phyloP scores from a whole-genome alignment of 1,284 basidiomycete genomes.

The Cystobasidiaceae sp. region DNA sequence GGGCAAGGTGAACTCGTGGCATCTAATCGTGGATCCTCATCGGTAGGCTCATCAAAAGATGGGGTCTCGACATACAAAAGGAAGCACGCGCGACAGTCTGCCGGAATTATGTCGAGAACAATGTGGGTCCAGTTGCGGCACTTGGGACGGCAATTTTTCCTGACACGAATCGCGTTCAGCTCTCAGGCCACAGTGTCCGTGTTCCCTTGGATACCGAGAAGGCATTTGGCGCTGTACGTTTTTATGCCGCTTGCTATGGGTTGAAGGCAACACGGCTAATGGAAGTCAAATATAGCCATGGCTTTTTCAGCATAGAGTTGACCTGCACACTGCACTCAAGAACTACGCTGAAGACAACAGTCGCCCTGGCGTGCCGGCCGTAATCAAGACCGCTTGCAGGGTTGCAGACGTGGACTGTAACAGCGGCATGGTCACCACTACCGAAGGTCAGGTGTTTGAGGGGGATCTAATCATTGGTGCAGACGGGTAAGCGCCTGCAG shows the following conservation, averaged over 20 bases:
- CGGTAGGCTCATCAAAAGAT: background rate
- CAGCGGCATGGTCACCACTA: conserved; percentile 35
- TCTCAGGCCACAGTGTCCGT: too few species aligned
- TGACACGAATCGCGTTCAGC: too few species aligned
- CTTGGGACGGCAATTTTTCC: too few species aligned
- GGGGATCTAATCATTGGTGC: conserved; percentile 42
- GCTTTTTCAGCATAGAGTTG: background rate
- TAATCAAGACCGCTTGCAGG: background rate
- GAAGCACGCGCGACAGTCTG: background rate
- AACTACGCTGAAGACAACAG: background rate
- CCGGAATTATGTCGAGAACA: background rate
- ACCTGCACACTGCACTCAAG: background rate
- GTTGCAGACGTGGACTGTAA: conserved; percentile 9
- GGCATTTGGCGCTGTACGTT: background rate
- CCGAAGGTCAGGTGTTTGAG: conserved; percentile 34
- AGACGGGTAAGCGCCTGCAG: conserved; percentile 37
- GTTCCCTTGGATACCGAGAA: background rate
- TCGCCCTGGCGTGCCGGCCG: background rate
- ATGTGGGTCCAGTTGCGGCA: background rate
- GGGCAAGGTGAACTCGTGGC: background rate
- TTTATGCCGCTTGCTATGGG: background rate
- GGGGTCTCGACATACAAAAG: conserved; percentile 5
- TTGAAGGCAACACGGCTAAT: background rate
- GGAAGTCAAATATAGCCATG: background rate
- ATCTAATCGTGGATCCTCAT: background rate